Evolutionary conservation across 352 stramenopile genomes (phyloP).

Genomic region (Phytophthora citricola): DNA sequence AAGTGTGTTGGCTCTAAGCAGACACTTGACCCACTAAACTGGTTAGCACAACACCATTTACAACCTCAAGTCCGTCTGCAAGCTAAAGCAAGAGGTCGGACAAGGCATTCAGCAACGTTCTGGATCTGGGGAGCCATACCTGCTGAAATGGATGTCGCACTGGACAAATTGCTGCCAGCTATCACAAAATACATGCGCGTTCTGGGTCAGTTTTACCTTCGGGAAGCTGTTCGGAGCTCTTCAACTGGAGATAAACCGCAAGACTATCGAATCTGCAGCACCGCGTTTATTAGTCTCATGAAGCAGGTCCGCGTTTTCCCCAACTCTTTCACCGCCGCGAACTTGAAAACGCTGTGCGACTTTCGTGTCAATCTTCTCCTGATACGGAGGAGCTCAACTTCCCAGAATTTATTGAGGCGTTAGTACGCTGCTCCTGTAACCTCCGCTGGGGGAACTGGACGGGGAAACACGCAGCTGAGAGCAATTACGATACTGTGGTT

Average conservation of each 20-base stretch:
- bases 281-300: conserved; percentile 55
- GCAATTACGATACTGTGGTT: conserved; percentile 31
- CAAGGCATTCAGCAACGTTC: conserved; percentile 9
- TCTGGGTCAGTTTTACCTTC: conserved; percentile 53
- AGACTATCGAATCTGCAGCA: conserved; percentile 36
- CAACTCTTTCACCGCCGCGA: conserved; percentile 69
- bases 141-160: conserved; percentile 27
- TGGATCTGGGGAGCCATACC: conserved; percentile 41
- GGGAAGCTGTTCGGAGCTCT: conserved; percentile 26
- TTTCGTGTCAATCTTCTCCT: conserved; percentile 35
- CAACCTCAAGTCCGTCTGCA: conserved; percentile 8
- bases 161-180: conserved; percentile 46
- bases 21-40: background rate
- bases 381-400: conserved; percentile 50
- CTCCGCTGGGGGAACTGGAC: conserved; percentile 53
- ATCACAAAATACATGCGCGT: conserved; percentile 52
- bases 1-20: conserved; percentile 6
- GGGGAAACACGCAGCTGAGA: background rate
- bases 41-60: conserved; percentile 29
- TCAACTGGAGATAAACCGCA: conserved; percentile 18
- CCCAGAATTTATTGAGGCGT: conserved; percentile 67
- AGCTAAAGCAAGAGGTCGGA: conserved; percentile 6
- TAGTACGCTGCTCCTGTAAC: conserved; percentile 54
- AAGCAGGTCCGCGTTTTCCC: conserved; percentile 58
- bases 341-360: conserved; percentile 51